Evolutionary conservation across 2,329 filamentous ascomycete genomes (phyloP).

Genomic region (Aspergillus latus): DNA sequence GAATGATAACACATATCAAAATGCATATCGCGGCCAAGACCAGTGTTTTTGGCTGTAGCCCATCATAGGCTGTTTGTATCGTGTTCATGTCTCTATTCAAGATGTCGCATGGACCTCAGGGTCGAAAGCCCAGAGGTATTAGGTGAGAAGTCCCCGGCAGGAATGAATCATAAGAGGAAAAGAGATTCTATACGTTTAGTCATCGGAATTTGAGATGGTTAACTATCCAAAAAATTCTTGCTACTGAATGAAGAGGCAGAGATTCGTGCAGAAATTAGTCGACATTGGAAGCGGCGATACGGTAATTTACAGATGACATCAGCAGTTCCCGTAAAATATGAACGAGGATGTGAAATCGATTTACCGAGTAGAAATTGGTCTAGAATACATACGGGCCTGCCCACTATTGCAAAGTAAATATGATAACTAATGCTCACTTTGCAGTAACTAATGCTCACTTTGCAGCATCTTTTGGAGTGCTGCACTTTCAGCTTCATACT

Average conservation of each 20-base stretch:
- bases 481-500: constrained; percentile 70
- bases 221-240: neutral
- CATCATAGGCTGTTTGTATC: constrained; percentile 24
- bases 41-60: constrained; percentile 25
- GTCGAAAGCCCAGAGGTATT: neutral
- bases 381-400: neutral
- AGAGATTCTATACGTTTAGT: neutral
- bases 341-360: neutral
- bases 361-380: neutral
- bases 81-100: constrained; percentile 1
- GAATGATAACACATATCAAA: constrained; percentile 20
- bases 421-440: constrained; percentile 47
- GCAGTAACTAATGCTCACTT: too few species aligned
- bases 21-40: constrained; percentile 29
- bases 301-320: constrained; percentile 6
- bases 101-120: neutral
- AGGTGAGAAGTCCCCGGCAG: neutral
- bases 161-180: neutral
- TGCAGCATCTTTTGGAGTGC: constrained; percentile 69
- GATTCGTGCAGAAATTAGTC: neutral
- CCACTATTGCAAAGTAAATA: neutral
- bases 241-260: neutral
- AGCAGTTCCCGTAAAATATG: neutral
- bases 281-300: neutral
- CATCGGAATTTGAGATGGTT: neutral